phyloP scores from a whole-genome alignment of 495 filamentous ascomycete species.

The Penicillium daleae region DNA sequence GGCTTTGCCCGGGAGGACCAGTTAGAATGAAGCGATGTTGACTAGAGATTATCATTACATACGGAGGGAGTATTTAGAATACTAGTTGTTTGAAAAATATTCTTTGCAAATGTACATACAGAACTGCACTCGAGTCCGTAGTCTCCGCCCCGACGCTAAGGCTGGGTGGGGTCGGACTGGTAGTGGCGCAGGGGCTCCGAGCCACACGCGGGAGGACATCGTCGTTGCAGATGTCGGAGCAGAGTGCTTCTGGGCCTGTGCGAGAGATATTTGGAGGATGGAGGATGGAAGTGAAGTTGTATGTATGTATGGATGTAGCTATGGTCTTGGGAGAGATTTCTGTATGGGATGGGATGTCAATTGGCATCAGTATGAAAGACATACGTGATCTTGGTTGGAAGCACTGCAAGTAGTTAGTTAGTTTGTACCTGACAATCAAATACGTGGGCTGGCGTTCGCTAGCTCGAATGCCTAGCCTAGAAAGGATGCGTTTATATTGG shows the following conservation, averaged over 20 bases:
- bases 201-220: slow-evolving; percentile 32
- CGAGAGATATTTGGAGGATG: neutral
- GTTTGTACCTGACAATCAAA: too few relatives aligned
- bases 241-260: slow-evolving; percentile 25
- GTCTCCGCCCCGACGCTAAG: slow-evolving; percentile 12
- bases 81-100: neutral
- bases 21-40: neutral
- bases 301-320: neutral
- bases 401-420: neutral
- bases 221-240: slow-evolving; percentile 26
- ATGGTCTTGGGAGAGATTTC: neutral
- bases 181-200: slow-evolving; percentile 31
- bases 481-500: too few relatives aligned
- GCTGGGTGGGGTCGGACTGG: slow-evolving; percentile 8
- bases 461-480: too few relatives aligned
- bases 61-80: neutral
- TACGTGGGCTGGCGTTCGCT: too few relatives aligned
- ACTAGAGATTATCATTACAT: neutral
- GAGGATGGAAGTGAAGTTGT: neutral
- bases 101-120: neutral
- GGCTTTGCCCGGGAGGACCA: neutral
- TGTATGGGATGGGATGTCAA: neutral
- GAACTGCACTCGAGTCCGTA: neutral
- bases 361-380: neutral
- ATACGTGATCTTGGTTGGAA: neutral